Base-by-base conservation (phyloP, 805 yeast species). In the Pichia phayaonensis region DNA sequence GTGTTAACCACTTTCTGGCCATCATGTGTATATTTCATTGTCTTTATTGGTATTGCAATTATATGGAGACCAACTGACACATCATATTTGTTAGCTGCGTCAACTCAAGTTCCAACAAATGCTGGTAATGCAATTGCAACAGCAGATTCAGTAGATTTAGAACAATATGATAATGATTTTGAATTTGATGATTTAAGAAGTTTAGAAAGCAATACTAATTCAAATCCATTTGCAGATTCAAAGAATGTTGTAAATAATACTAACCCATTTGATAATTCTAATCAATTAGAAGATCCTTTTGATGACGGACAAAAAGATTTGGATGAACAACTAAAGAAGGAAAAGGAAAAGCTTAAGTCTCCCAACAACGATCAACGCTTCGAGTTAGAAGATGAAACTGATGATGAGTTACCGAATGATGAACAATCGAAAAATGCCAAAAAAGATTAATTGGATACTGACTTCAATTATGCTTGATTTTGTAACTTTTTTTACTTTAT, bases 51-150 rank as follows among this genome's bases (percentile, higher is more conserved):
- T 11, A 75, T 94, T 56, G 87, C 96, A 6, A 80, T 90, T 72
- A 79, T 94, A 55, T 94, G 99, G 99, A 84, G 99, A 68, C 99
- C 99, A 48, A 92, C 97, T 0, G 94, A 86, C 59, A 89, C 96
- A 40, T 90, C 96, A 51, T 86, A 90, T 61, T 84, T 95, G 80
- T 79, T 94, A 62, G 98, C 97, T 13, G 90, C 90, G 55, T 87
- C 97, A 2, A 88, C 89, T 48, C 98, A 94, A 70, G 73, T 94
- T 43, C 94, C 96, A 56, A 85, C 62, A 10, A 54, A 59, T 29
- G 87, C 84, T 54, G 76, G 75, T 51, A 57, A 49, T 20, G 59
- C 59, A 38, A 58, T 55, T 5, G 54, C 57, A 12, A 59, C 60
- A 8, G 59, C 61, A 26, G 58, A 58, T 45, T 56, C 56, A n/a